Percentiles rank a stretch among this genome's conserved stretches.
Evolutionary conservation across 1,284 basidiomycete genomes (phyloP).

Genomic region (Pseudozyma thailandica): DNA sequence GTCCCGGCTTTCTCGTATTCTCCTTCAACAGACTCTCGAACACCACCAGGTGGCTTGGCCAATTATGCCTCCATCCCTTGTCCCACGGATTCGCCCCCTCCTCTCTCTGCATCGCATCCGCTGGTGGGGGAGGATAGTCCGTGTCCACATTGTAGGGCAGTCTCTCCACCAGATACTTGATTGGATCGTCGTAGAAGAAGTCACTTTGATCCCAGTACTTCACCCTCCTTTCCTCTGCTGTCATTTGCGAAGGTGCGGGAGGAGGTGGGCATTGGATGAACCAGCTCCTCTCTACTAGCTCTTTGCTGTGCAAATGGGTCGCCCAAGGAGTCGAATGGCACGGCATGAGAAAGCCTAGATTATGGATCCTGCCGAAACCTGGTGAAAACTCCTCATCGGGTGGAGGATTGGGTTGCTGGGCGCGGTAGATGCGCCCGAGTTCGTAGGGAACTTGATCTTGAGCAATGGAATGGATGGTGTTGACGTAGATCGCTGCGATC

Average conservation of each 20-base stretch:
- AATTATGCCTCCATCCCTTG: constrained; percentile 75
- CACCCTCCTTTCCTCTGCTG: constrained; percentile 21
- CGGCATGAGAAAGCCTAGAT: constrained; percentile 89
- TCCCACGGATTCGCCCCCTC: constrained; percentile 23
- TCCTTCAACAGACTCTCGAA: constrained; percentile 77
- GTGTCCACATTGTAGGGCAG: constrained; percentile 77
- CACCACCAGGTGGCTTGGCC: constrained; percentile 82
- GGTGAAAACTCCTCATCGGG: constrained; percentile 65
- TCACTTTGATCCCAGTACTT: constrained; percentile 85
- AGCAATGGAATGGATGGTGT: constrained; percentile 46
- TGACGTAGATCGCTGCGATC: constrained; percentile 44
- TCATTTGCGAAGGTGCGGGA: constrained; percentile 9
- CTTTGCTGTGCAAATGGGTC: constrained; percentile 79
- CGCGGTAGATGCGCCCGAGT: constrained; percentile 25
- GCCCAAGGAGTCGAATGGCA: constrained; percentile 98
- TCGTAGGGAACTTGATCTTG: constrained; percentile 51
- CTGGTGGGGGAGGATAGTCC: constrained; percentile 72
- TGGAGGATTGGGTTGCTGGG: constrained; percentile 30
- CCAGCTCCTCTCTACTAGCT: constrained; percentile 46
- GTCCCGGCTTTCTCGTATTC: constrained; percentile 37
- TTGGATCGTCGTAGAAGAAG: constrained; percentile 81
- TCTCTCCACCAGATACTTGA: constrained; percentile 74
- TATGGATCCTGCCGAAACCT: constrained; percentile 66
- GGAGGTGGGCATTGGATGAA: constrained; percentile 57
- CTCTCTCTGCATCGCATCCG: background rate